Evolutionary conservation across 1,284 basidiomycete genomes (phyloP).

Genomic region (Trichosporon sp.): DNA sequence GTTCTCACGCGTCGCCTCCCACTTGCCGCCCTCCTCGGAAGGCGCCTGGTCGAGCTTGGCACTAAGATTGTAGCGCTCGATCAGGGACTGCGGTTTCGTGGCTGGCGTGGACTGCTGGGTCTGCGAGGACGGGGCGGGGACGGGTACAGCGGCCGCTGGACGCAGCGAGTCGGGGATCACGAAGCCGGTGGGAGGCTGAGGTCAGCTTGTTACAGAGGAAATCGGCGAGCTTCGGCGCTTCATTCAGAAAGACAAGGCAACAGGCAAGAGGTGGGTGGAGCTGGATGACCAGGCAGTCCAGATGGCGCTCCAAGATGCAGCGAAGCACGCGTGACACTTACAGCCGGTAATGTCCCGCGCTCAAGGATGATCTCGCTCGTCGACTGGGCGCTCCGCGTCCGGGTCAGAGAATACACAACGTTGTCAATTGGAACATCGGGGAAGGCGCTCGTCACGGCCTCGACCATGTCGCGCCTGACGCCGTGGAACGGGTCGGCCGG

Average conservation of each 20-base stretch:
- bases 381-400: conserved; percentile 52
- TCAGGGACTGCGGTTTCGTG: conserved; percentile 36
- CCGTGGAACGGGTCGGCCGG: conserved; percentile 39
- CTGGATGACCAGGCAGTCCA: background rate
- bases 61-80: conserved; percentile 47
- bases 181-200: conserved; percentile 29
- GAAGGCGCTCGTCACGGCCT: conserved; percentile 54
- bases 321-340: conserved; percentile 32
- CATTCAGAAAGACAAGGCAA: too few species aligned
- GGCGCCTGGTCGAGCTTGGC: conserved; percentile 33
- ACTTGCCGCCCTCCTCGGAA: conserved; percentile 34
- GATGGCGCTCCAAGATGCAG: background rate
- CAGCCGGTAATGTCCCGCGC: conserved; percentile 48
- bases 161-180: conserved; percentile 30
- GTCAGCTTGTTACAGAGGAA: background rate
- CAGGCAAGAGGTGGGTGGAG: background rate
- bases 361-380: conserved; percentile 56
- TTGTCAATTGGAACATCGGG: conserved; percentile 51
- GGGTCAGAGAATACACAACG: conserved; percentile 54
- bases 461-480: conserved; percentile 52
- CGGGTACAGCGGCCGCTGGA: conserved; percentile 19
- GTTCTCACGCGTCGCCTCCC: conserved; percentile 51
- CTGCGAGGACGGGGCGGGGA: conserved; percentile 18
- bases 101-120: conserved; percentile 25
- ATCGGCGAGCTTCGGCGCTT: too few species aligned